A percentile compares a stretch with the other conserved stretches of the same genome.
Evolutionary conservation across 768 basidiomycete genomes (phyloP).

Genomic region (Hypholoma sublateritium): DNA sequence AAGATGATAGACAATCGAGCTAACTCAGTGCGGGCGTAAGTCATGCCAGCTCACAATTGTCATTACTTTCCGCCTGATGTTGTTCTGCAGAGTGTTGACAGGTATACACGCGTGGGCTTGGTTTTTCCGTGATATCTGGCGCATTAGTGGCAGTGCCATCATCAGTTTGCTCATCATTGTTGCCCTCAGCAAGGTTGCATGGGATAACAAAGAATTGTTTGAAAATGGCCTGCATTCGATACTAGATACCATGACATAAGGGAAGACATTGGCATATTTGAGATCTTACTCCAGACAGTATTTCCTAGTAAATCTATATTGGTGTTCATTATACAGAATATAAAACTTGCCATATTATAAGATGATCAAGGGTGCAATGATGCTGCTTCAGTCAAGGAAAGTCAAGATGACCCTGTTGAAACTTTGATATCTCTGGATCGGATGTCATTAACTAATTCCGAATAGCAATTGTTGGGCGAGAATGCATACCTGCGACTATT

Average conservation of each 20-base stretch:
- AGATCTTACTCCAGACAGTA: background rate
- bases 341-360: background rate
- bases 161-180: slow-evolving; percentile 19
- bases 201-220: slow-evolving; percentile 26
- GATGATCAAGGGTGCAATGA: background rate
- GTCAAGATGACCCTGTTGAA: background rate
- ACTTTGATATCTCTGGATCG: background rate
- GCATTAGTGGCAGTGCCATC: slow-evolving; percentile 27
- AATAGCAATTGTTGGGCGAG: background rate
- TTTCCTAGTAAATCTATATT: too few relatives aligned
- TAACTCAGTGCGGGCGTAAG: slow-evolving; percentile 33
- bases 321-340: too few relatives aligned
- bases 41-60: background rate
- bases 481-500: slow-evolving; percentile 67
- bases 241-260: background rate
- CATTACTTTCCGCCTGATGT: background rate
- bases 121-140: slow-evolving; percentile 27
- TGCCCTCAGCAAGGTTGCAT: slow-evolving; percentile 25
- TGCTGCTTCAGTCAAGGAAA: background rate
- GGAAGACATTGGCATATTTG: background rate
- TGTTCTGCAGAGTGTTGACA: slow-evolving; percentile 19
- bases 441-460: background rate
- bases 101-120: slow-evolving; percentile 27
- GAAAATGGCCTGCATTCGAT: slow-evolving; percentile 10
- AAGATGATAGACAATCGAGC: slow-evolving; percentile 46